A percentile compares a stretch with the other conserved stretches of the same genome.
Conservation (phyloP, 768 basidiomycete species). For the Lactarius quietus region DNA sequence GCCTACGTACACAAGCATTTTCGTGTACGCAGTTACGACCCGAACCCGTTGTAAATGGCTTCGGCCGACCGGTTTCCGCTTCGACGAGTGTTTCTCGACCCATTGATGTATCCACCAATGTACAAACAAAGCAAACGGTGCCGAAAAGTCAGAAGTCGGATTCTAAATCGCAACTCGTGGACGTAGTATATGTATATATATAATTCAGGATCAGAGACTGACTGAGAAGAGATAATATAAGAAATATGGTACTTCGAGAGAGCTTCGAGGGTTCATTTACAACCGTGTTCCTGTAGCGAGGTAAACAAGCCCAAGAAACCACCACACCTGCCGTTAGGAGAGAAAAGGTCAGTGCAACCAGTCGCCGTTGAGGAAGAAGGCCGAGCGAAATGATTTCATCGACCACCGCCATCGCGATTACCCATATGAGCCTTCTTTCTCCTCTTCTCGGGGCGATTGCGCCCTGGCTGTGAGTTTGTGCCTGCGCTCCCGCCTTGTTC, state of each 20-base stretch:
- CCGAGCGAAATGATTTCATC: background rate
- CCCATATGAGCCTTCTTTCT: background rate
- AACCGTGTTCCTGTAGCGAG: background rate
- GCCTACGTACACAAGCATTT: too few relatives aligned
- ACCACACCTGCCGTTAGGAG: background rate
- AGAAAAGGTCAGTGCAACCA: background rate
- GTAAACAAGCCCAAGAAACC: background rate
- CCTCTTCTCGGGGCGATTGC: background rate
- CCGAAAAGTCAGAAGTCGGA: background rate
- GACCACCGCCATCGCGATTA: background rate
- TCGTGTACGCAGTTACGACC: too few relatives aligned
- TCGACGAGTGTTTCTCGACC: background rate
- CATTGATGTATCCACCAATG: background rate
- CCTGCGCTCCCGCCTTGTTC: background rate
- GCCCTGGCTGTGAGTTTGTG: background rate
- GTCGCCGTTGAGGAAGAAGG: background rate
- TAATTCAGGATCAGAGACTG: background rate
- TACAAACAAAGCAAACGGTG: background rate
- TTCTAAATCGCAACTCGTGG: background rate
- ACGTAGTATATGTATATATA: background rate
- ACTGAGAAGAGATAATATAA: background rate
- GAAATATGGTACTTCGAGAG: too few relatives aligned
- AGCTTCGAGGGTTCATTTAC: background rate
- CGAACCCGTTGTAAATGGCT: too few relatives aligned
- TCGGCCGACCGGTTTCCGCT: too few relatives aligned